These are phyloP conservation scores for Penicillium rolfsii DNA, from an alignment of 2,329 filamentous ascomycete species.

Conservation along the genomic window DNA sequence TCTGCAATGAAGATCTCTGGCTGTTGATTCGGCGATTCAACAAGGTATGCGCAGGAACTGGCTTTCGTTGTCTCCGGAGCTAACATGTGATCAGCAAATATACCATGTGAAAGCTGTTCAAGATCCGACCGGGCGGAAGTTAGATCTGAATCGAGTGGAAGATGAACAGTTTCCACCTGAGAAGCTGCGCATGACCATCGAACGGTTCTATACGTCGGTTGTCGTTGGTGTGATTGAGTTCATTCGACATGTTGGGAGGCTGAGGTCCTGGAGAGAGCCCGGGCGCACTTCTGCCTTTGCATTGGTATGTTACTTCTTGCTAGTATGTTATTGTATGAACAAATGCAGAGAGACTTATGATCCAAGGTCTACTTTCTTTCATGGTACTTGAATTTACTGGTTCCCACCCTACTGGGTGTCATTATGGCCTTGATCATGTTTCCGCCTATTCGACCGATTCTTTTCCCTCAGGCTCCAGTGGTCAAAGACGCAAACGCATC, in stretches of 20 bases:
- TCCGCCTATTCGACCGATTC: conserved; percentile 61
- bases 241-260: conserved; percentile 72
- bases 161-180: conserved; percentile 84
- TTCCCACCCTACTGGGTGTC: conserved; percentile 62
- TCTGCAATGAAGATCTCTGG: conserved; percentile 75
- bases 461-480: conserved; percentile 75
- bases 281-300: conserved; percentile 69
- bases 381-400: conserved; percentile 72
- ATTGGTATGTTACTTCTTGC: conserved; percentile 42
- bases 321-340: background rate
- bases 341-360: background rate
- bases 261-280: conserved; percentile 78
- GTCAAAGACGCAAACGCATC: conserved; percentile 62
- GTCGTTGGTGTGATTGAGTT: conserved; percentile 67
- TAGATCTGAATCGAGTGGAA: conserved; percentile 80
- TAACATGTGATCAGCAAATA: conserved; percentile 58
- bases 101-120: conserved; percentile 71
- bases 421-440: conserved; percentile 69
- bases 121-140: conserved; percentile 61
- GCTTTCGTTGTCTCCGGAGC: background rate
- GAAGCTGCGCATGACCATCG: conserved; percentile 75
- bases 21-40: conserved; percentile 73
- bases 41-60: conserved; percentile 55
- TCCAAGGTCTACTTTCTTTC: conserved; percentile 60
- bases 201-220: conserved; percentile 80